phyloP scores from a whole-genome alignment of 768 basidiomycete genomes.

The Calocybe cyanea region DNA sequence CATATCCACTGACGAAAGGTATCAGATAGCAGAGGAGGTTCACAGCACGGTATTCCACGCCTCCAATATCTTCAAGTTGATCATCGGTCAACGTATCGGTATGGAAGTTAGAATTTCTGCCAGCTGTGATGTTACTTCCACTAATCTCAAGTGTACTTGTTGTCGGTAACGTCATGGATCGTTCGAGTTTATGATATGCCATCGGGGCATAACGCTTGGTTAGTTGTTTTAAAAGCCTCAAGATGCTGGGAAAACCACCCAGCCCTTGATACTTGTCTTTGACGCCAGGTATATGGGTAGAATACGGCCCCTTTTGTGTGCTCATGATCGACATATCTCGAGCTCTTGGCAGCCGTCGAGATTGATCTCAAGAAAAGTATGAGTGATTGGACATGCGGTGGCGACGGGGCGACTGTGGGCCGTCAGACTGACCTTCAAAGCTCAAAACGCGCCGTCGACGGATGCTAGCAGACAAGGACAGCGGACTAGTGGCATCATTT shows the following conservation, averaged over 20 bases:
- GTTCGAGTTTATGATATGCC: slow-evolving; percentile 38
- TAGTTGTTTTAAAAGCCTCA: slow-evolving; percentile 32
- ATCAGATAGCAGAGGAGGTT: slow-evolving; percentile 47
- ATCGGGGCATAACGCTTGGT: slow-evolving; percentile 40
- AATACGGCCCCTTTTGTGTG: slow-evolving; percentile 2
- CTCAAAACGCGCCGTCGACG: slow-evolving; percentile 11
- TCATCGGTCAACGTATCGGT: slow-evolving; percentile 57
- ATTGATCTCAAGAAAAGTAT: background rate
- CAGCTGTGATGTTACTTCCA: slow-evolving; percentile 44
- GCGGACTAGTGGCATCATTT: slow-evolving; percentile 6
- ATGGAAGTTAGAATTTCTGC: slow-evolving; percentile 56
- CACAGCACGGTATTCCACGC: slow-evolving; percentile 71
- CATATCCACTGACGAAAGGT: slow-evolving; percentile 32
- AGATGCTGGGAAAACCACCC: slow-evolving; percentile 47
- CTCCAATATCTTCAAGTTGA: slow-evolving; percentile 69
- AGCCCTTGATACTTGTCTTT: slow-evolving; percentile 32
- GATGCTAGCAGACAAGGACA: slow-evolving; percentile 9
- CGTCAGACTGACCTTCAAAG: slow-evolving; percentile 13
- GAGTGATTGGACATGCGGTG: background rate
- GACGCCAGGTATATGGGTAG: slow-evolving; percentile 1
- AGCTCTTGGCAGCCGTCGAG: slow-evolving; percentile 10
- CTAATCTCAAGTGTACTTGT: slow-evolving; percentile 43
- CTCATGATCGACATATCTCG: slow-evolving; percentile 30
- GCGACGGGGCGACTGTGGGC: background rate
- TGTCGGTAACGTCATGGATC: slow-evolving; percentile 49